These are phyloP conservation scores for Golubevia pallescens DNA, from an alignment of 1,284 basidiomycete genomes.

Conservation along the genomic window DNA sequence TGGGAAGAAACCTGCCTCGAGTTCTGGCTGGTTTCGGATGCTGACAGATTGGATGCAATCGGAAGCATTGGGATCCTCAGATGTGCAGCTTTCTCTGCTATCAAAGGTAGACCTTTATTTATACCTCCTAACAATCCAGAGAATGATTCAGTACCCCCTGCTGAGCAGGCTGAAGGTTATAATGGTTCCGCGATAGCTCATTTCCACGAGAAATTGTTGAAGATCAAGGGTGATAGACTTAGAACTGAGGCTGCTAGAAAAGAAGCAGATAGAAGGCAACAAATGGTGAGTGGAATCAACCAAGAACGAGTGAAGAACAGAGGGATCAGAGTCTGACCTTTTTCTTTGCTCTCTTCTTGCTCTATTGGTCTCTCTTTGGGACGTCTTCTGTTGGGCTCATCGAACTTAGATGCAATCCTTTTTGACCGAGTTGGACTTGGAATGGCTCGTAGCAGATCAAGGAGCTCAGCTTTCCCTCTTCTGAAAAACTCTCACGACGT, in stretches of 20 bases:
- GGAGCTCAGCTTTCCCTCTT: conserved; percentile 26
- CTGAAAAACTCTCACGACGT: conserved; percentile 12
- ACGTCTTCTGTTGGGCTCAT: too few relatives aligned
- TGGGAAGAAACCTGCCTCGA: conserved; percentile 36
- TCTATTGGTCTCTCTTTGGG: background rate
- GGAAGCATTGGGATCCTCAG: conserved; percentile 43
- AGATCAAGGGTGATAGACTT: conserved; percentile 35
- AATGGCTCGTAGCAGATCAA: conserved; percentile 41
- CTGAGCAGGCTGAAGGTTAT: conserved; percentile 42
- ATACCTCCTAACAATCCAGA: conserved; percentile 33
- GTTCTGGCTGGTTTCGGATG: conserved; percentile 40
- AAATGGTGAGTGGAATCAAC: conserved; percentile 10
- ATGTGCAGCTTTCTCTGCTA: conserved; percentile 37
- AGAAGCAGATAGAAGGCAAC: conserved; percentile 43
- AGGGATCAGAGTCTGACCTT: too few relatives aligned
- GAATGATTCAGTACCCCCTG: conserved; percentile 26
- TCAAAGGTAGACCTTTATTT: conserved; percentile 33
- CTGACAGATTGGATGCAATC: conserved; percentile 43
- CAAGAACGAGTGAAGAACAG: conserved; percentile 1
- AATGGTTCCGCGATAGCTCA: conserved; percentile 40
- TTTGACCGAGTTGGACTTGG: conserved; percentile 37
- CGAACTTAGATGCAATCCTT: conserved; percentile 38
- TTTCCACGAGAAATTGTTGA: conserved; percentile 46
- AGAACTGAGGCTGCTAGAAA: conserved; percentile 23
- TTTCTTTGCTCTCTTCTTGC: background rate